These are phyloP conservation scores for Spizellomyces punctatus DNA, from an alignment of 192 early-diverging fungal genomes.

Conservation along the genomic window DNA sequence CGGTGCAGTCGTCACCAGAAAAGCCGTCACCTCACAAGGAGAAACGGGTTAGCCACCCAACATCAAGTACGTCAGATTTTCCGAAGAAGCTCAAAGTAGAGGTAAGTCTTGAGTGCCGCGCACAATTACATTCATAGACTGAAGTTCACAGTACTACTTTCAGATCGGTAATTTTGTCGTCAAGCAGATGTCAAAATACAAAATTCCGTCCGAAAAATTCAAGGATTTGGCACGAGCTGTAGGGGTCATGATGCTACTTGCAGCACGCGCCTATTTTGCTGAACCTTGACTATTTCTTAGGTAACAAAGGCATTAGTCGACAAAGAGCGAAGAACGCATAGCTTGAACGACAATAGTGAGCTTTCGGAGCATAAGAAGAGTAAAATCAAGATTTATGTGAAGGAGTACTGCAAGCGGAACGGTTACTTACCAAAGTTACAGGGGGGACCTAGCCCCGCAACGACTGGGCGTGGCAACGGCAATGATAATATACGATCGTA, in stretches of 20 bases:
- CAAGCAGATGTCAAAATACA: slow-evolving; percentile 43
- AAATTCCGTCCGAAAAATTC: slow-evolving; percentile 45
- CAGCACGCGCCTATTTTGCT: neutral
- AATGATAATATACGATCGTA: neutral
- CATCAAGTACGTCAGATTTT: slow-evolving; percentile 7
- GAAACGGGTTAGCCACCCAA: neutral
- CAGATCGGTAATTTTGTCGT: slow-evolving; percentile 49
- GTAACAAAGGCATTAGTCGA: slow-evolving; percentile 43
- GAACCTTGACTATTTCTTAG: slow-evolving; percentile 22
- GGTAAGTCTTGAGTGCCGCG: slow-evolving; percentile 6
- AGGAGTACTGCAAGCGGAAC: slow-evolving; percentile 27
- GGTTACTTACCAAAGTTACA: neutral
- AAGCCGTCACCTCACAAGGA: neutral
- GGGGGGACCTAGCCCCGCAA: too few species aligned
- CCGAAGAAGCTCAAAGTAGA: slow-evolving; percentile 19
- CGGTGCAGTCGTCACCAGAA: neutral
- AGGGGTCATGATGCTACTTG: neutral
- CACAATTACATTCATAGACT: neutral
- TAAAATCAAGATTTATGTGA: slow-evolving; percentile 38
- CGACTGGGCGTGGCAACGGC: neutral
- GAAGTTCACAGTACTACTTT: neutral
- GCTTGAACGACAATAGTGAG: slow-evolving; percentile 15
- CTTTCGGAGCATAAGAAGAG: slow-evolving; percentile 32
- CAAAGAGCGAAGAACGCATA: slow-evolving; percentile 33
- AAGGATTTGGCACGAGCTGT: slow-evolving; percentile 52